A percentile compares a stretch with the other conserved stretches of the same genome.
phyloP scores from a whole-genome alignment of 2,329 filamentous ascomycete genomes.

The Venturiaceae sp. region DNA sequence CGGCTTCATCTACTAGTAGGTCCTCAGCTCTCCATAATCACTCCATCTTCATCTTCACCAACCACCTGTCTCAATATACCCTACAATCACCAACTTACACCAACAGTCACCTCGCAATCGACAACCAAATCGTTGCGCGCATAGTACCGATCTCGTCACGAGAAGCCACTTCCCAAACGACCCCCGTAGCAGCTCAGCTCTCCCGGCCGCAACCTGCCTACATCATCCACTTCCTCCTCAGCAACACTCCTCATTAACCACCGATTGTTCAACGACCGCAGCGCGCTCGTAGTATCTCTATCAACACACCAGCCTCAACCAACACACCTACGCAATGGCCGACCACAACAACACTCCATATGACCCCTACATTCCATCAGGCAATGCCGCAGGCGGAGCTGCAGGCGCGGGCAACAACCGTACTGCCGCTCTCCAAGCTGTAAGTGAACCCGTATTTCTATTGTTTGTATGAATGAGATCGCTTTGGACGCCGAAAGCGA shows the following conservation, averaged over 20 bases:
- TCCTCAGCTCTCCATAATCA: background rate
- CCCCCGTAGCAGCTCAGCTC: slow-evolving; percentile 11
- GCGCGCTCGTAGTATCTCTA: background rate
- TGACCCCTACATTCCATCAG: slow-evolving; percentile 79
- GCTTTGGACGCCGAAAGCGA: background rate
- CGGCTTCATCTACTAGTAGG: background rate
- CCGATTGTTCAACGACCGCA: background rate
- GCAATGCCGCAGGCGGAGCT: slow-evolving; percentile 39
- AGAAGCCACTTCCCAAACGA: background rate
- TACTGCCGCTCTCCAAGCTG: slow-evolving; percentile 71
- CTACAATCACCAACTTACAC: slow-evolving; percentile 2
- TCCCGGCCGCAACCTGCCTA: slow-evolving; percentile 11
- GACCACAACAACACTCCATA: slow-evolving; percentile 55
- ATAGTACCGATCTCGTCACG: slow-evolving; percentile 18
- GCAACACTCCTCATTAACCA: background rate
- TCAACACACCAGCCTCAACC: background rate
- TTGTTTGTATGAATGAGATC: background rate
- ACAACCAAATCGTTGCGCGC: slow-evolving; percentile 7
- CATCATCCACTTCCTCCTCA: slow-evolving; percentile 16
- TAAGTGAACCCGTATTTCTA: slow-evolving; percentile 47
- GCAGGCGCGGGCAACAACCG: slow-evolving; percentile 46
- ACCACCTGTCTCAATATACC: background rate
- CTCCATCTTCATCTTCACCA: background rate
- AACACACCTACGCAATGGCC: slow-evolving; percentile 36
- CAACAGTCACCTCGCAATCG: background rate